Conservation (phyloP, 2,329 filamentous ascomycete genomes). For the Xylaria sp. region DNA sequence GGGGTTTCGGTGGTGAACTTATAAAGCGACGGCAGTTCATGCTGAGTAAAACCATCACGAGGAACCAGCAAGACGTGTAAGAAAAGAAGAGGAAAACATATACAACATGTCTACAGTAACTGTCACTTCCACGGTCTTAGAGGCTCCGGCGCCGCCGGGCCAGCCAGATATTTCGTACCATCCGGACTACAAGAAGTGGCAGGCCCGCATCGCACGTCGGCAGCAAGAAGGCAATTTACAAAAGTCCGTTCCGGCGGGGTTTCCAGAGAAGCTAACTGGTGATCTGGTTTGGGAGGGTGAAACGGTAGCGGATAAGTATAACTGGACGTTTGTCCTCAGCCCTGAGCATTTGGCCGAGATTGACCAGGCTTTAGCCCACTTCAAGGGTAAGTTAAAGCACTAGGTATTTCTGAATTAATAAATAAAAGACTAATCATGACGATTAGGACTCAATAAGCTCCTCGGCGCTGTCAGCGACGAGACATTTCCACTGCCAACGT, state of each 20-base stretch:
- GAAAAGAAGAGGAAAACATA: not conserved
- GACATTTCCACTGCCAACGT: conserved; percentile 65
- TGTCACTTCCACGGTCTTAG: conserved; percentile 41
- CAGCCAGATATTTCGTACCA: conserved; percentile 67
- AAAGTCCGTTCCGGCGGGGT: conserved; percentile 59
- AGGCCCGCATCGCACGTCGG: conserved; percentile 59
- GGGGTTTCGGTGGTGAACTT: conserved; percentile 12
- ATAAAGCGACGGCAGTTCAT: conserved; percentile 7
- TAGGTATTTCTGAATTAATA: not conserved
- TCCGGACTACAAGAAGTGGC: conserved; percentile 64
- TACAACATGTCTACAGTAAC: conserved; percentile 33
- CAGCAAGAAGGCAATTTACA: conserved; percentile 54
- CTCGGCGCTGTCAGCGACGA: conserved; percentile 57
- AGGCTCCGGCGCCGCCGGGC: conserved; percentile 49
- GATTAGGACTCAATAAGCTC: conserved; percentile 41
- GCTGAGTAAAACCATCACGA: not conserved
- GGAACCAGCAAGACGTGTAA: not conserved
- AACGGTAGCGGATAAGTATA: conserved; percentile 57
- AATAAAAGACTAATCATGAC: not conserved
- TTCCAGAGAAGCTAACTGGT: conserved; percentile 59
- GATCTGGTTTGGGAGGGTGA: conserved; percentile 68
- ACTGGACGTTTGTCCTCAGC: conserved; percentile 64
- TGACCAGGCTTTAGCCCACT: conserved; percentile 53
- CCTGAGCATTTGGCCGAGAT: conserved; percentile 62
- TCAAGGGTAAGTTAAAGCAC: conserved; percentile 50